phyloP scores from a whole-genome alignment of 148 eudicot species.

The Vaccinium darrowii region DNA sequence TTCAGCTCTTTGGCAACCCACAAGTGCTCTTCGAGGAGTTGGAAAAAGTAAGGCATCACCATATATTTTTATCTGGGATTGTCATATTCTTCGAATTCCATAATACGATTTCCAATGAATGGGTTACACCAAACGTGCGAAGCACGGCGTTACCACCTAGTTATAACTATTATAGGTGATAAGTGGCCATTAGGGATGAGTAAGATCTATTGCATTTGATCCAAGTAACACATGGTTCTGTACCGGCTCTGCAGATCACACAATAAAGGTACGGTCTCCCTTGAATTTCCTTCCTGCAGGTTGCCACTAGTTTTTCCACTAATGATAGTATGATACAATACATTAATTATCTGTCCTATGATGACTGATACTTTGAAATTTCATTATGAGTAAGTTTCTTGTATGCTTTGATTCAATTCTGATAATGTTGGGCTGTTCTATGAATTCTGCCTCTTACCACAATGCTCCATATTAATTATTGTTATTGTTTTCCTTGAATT shows the following conservation, averaged over 20 bases:
- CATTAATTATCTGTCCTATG: neutral
- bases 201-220: constrained; percentile 75
- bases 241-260: constrained; percentile 98
- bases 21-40: constrained; percentile 90
- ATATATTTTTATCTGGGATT: neutral
- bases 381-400: neutral
- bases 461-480: neutral
- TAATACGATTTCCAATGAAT: no score
- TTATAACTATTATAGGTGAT: no score
- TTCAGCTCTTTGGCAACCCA: constrained; percentile 94
- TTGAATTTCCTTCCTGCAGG: constrained; percentile 4
- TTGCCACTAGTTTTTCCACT: neutral
- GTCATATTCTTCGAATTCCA: neutral
- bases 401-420: neutral
- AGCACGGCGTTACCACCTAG: no score
- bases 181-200: no score
- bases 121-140: no score
- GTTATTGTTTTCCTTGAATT: neutral
- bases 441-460: neutral
- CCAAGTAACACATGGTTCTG: constrained; percentile 96
- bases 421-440: neutral
- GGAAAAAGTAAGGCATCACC: constrained; percentile 56
- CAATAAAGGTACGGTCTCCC: constrained; percentile 65
- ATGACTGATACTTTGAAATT: neutral
- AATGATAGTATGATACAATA: no score